These are phyloP conservation scores for Magnaporthiopsis incrustans DNA, from an alignment of 2,329 filamentous ascomycete genomes.

Conservation along the genomic window DNA sequence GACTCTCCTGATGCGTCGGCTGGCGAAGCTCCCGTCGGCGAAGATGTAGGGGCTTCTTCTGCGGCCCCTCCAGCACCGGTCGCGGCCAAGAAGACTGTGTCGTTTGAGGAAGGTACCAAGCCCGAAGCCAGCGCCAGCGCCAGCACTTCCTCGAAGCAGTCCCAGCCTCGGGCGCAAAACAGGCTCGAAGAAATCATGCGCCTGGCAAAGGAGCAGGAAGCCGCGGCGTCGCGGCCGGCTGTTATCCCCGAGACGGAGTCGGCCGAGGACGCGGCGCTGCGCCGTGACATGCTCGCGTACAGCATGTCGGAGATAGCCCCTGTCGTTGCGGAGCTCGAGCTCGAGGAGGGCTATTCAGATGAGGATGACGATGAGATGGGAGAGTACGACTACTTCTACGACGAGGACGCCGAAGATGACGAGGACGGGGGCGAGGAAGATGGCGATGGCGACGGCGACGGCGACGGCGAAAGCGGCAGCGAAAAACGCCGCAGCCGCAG, in stretches of 20 bases:
- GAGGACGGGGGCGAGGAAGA: slow-evolving; percentile 34
- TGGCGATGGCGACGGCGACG: slow-evolving; percentile 43
- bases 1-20: background rate
- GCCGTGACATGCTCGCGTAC: slow-evolving; percentile 86
- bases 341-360: slow-evolving; percentile 61
- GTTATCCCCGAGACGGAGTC: slow-evolving; percentile 68
- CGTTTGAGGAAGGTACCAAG: slow-evolving; percentile 55
- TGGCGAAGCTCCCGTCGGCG: background rate
- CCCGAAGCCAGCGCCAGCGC: slow-evolving; percentile 24
- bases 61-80: slow-evolving; percentile 7
- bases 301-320: slow-evolving; percentile 81
- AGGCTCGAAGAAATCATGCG: slow-evolving; percentile 50
- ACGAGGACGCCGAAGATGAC: slow-evolving; percentile 39
- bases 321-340: slow-evolving; percentile 83
- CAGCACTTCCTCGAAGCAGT: background rate
- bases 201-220: slow-evolving; percentile 46
- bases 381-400: slow-evolving; percentile 54
- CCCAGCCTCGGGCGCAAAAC: slow-evolving; percentile 12
- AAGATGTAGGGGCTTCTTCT: background rate
- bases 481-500: slow-evolving; percentile 64
- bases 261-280: slow-evolving; percentile 68
- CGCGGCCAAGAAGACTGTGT: slow-evolving; percentile 50
- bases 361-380: slow-evolving; percentile 40
- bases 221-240: slow-evolving; percentile 34
- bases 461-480: slow-evolving; percentile 63